Conservation (phyloP, 2,329 filamentous ascomycete genomes). For the Trichoderma lentiforme region DNA sequence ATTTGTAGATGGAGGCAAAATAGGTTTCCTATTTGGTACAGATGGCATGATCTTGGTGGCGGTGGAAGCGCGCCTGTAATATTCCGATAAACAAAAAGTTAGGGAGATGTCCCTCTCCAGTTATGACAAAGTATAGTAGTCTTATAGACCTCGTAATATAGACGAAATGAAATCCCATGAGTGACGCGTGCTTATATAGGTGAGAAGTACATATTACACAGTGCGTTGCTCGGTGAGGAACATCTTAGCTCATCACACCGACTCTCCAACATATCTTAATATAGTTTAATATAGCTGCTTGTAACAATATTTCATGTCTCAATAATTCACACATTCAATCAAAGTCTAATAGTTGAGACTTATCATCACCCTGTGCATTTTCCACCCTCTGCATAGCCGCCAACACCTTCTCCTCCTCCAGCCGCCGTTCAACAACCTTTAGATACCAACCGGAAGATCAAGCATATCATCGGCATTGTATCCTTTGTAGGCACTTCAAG, state of each 20-base stretch:
- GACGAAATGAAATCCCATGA: neutral
- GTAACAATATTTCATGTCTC: neutral
- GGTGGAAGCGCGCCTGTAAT: neutral
- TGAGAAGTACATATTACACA: neutral
- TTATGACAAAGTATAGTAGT: too few relatives aligned
- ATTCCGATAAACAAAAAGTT: neutral
- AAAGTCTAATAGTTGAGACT: slow-evolving; percentile 50
- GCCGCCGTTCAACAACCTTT: slow-evolving; percentile 49
- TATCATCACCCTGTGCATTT: slow-evolving; percentile 42
- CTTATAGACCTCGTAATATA: neutral
- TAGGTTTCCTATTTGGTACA: neutral
- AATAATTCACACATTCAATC: slow-evolving; percentile 32
- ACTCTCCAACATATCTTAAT: neutral
- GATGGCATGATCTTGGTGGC: neutral
- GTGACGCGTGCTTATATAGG: neutral
- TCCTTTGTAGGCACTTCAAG: slow-evolving; percentile 77
- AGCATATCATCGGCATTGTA: slow-evolving; percentile 83
- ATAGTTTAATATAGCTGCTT: neutral
- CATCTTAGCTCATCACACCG: neutral
- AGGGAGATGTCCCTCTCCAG: too few relatives aligned
- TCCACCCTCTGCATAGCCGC: slow-evolving; percentile 30
- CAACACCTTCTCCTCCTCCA: slow-evolving; percentile 55
- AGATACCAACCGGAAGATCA: slow-evolving; percentile 51
- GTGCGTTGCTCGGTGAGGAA: neutral
- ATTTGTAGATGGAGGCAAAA: neutral